Evolutionary conservation across 345 rosid species (phyloP).

Genomic region (Linum lewisii): DNA sequence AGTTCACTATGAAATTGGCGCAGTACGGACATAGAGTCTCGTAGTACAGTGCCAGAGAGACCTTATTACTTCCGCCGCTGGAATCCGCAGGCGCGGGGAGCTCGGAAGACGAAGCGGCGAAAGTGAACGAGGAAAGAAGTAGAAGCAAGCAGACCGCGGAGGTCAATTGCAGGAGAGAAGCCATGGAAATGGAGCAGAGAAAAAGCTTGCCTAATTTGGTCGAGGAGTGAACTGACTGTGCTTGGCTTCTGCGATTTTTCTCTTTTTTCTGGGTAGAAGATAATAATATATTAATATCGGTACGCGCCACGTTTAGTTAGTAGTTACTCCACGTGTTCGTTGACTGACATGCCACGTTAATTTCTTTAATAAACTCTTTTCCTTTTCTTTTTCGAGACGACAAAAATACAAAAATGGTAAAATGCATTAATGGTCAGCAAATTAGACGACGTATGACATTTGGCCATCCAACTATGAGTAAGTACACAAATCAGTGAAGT

Average conservation of each 20-base stretch:
- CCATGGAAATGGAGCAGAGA: conserved; percentile 6
- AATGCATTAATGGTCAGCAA: too few species aligned
- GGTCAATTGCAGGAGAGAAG: conserved; percentile 10
- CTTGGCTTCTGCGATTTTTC: too few species aligned
- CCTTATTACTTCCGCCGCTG: conserved; percentile 18
- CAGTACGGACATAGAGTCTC: conserved; percentile 82
- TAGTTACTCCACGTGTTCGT: not conserved
- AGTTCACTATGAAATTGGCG: conserved; percentile 51
- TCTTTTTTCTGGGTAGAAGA: not conserved
- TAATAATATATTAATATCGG: too few species aligned
- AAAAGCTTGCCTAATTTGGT: too few species aligned
- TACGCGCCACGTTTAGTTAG: too few species aligned
- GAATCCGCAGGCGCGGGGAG: conserved; percentile 21
- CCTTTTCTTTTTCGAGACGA: too few species aligned
- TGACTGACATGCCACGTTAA: not conserved
- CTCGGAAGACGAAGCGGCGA: conserved; percentile 11
- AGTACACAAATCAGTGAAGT: too few species aligned
- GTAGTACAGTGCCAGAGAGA: conserved; percentile 50
- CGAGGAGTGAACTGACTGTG: too few species aligned
- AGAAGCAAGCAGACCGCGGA: conserved; percentile 5
- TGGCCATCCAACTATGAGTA: too few species aligned
- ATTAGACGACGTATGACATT: too few species aligned
- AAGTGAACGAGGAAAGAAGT: conserved; percentile 11
- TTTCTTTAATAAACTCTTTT: too few species aligned
- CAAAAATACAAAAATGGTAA: too few species aligned